Base-by-base conservation (phyloP, 257 asterid genomes). In the Nicotiana sylvestris region DNA sequence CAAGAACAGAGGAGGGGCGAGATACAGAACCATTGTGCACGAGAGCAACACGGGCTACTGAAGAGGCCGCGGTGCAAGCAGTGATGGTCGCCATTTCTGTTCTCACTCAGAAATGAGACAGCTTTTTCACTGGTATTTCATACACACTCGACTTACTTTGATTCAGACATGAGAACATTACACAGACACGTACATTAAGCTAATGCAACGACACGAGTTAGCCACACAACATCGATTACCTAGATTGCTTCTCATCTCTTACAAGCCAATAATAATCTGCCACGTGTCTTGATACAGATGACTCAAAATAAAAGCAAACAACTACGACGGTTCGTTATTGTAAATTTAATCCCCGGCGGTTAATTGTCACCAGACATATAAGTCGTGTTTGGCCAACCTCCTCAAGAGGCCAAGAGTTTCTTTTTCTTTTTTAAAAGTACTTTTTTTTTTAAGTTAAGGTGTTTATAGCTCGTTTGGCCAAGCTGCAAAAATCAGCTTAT, bases 11-110 rank as follows among this genome's bases (percentile, higher is more conserved):
- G 10, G 87, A 58, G 53, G 92, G 43, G 7, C 81, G 89, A 70
- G 87, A 80, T 37, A 79, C 43, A 69, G 88, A 43, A 4, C 89
- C 87, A 89, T 86, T 90, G 60, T 78, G 92, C n/a, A 89, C 56
- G 66, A 89, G 85, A 84, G 95, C 88, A 43, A 88, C 89, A 87
- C 91, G 89, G 82, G 95, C 85, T 10, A 90, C 32, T 4, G 89
- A 87, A 6, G 95, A 88, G 77, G 92, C 81, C 11, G 97, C 56
- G 76, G 91, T 80, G 90, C 89, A 86, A 66, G 96, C 92, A 6
- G 93, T 86, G 91, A 91, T 80, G 83, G 95, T 86, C 81, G 97
- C 97, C 99, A 92, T 94, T 55, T 81, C 53, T 32, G 13, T 39
- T 11, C 39, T 16, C 30, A 56, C 30, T 81, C 7, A 55, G 57